These are phyloP conservation scores for Fusarium nelsonii DNA, from an alignment of 2,329 filamentous ascomycete genomes.

Conservation along the genomic window DNA sequence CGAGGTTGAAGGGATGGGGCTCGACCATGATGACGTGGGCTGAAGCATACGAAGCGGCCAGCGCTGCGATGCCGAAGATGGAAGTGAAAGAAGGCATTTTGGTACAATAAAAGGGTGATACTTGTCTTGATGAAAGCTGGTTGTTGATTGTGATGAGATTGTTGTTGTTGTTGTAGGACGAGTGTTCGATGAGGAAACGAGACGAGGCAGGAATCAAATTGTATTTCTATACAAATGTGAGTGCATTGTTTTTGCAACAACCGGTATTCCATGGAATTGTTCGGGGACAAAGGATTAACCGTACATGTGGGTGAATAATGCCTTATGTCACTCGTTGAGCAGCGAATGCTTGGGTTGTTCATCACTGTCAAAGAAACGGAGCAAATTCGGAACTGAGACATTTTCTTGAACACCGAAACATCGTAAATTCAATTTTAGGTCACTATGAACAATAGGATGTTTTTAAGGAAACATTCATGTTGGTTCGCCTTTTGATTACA, in stretches of 20 bases:
- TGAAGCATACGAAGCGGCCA: constrained; percentile 1
- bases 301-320: background rate
- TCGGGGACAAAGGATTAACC: background rate
- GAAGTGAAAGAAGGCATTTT: constrained; percentile 19
- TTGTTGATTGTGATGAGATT: background rate
- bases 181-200: background rate
- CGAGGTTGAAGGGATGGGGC: constrained; percentile 49
- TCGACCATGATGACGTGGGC: constrained; percentile 47
- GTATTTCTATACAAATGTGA: background rate
- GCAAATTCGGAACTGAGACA: background rate
- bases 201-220: background rate
- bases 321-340: background rate
- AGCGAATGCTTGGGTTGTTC: background rate
- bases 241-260: background rate
- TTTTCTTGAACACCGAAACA: background rate
- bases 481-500: no score
- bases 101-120: background rate
- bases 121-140: background rate
- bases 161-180: background rate
- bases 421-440: no score
- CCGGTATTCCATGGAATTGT: background rate
- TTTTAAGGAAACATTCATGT: no score
- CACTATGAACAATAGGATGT: no score
- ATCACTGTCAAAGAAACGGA: background rate
- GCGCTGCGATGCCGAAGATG: constrained; percentile 4